Conservation (phyloP, 1,139 yeast genomes). For the Kluyveromyces sp. region DNA sequence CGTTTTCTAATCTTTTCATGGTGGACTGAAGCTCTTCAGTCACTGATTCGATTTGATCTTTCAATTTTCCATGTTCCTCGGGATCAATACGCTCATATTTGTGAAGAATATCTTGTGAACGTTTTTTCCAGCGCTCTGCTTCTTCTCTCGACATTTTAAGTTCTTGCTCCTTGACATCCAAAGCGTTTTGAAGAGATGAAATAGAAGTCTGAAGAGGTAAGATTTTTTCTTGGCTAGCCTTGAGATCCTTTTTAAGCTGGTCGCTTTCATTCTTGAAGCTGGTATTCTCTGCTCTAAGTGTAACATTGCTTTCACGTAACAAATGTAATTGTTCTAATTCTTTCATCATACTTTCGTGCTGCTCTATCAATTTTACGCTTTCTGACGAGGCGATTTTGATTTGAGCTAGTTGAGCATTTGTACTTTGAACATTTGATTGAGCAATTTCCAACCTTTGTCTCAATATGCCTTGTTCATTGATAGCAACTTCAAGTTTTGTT, state of each 20-base stretch:
- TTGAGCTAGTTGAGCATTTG: slow-evolving; percentile 40
- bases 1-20: slow-evolving; percentile 24
- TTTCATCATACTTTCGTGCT: slow-evolving; percentile 48
- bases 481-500: slow-evolving; percentile 43
- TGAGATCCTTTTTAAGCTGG: slow-evolving; percentile 30
- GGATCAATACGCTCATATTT: slow-evolving; percentile 45
- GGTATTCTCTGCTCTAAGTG: slow-evolving; percentile 42
- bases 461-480: slow-evolving; percentile 28
- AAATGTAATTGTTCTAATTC: slow-evolving; percentile 65
- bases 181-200: slow-evolving; percentile 34
- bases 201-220: slow-evolving; percentile 32
- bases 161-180: slow-evolving; percentile 39
- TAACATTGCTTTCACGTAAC: slow-evolving; percentile 65
- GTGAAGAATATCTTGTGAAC: slow-evolving; percentile 42
- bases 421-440: slow-evolving; percentile 40
- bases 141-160: slow-evolving; percentile 38
- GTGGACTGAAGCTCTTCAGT: slow-evolving; percentile 18
- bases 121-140: slow-evolving; percentile 45
- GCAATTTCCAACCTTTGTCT: slow-evolving; percentile 38
- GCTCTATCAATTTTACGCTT: slow-evolving; percentile 38
- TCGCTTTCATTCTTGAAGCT: slow-evolving; percentile 22
- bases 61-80: slow-evolving; percentile 36
- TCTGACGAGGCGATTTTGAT: slow-evolving; percentile 35
- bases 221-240: slow-evolving; percentile 33
- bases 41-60: slow-evolving; percentile 30